Base-by-base conservation (phyloP, 345 rosid species). In the Euphorbia pulcherrima region DNA sequence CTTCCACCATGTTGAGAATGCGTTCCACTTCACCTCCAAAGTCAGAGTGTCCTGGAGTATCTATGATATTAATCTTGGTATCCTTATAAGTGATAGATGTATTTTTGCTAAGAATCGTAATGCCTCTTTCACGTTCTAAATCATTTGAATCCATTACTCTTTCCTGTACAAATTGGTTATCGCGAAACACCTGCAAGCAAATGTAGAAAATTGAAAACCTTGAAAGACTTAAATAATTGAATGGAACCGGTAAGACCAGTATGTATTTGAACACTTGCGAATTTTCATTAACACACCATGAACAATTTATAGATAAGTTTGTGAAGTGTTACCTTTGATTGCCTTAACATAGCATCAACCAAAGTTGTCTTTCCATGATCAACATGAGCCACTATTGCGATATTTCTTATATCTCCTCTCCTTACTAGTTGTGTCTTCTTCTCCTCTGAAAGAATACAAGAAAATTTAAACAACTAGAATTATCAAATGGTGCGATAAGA, bases 21-120 rank as follows among this genome's bases (percentile, higher is more conserved):
- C 98, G 96, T 70, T 93, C 98, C 75, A 93, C 98, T 88, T 93
- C 98, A 77, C 98, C 98, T 41, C 98, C 98, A 79, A 93, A 93
- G 80, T 93, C 98, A 46, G 98, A 93, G 73, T 93, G 98, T 28
- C 98, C 98, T 7, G 98, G 98, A 65, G 98, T 93, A 81, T 90
- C 98, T 54, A 93, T 93, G 44, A 93, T 89, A 76, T 93, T 93
- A 40, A 93, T 85, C 74, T 93, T 93, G 0, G 90, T 82, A 28
- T 86, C 95, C 77, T 89, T 89, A n/a, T 84, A 93, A 59, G 91
- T 83, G 52, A 90, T 90, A 29, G 98, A 93, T 0, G 98, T 93
- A 72, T 93, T 93, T 77, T 93, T 93, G 87, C 98, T 93, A 30
- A 93, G 86, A 13, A 93, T 93, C 2, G 98, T 93, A 76, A 90